Percentiles rank a stretch among this genome's conserved stretches.
These are phyloP conservation scores for Graphiopsis chlorocephala DNA, from an alignment of 2,329 filamentous ascomycete species.

Conservation along the genomic window DNA sequence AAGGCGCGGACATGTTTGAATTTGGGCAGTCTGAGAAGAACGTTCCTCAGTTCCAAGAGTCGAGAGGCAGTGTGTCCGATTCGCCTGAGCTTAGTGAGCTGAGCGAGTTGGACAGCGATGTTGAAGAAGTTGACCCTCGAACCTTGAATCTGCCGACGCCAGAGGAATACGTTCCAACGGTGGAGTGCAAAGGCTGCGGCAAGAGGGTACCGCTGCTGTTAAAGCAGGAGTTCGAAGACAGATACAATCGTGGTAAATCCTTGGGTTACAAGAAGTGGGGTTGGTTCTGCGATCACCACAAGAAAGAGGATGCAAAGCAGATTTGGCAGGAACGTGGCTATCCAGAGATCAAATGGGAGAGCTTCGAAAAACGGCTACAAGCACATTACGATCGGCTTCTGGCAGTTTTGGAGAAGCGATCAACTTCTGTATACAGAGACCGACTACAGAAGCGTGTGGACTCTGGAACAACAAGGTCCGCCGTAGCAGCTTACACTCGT, in stretches of 20 bases:
- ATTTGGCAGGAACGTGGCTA: slow-evolving; percentile 32
- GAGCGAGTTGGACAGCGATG: slow-evolving; percentile 18
- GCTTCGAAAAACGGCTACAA: slow-evolving; percentile 26
- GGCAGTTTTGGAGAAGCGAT: slow-evolving; percentile 26
- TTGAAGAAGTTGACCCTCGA: slow-evolving; percentile 9
- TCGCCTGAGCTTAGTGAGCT: slow-evolving; percentile 10
- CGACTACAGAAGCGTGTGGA: slow-evolving; percentile 25
- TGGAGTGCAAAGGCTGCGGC: slow-evolving; percentile 29
- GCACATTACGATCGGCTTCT: slow-evolving; percentile 26
- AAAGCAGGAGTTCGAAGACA: slow-evolving; percentile 32
- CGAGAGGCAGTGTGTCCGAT: background rate
- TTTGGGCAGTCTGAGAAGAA: slow-evolving; percentile 3
- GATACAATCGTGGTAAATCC: slow-evolving; percentile 20
- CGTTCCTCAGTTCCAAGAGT: background rate
- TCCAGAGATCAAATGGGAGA: slow-evolving; percentile 35
- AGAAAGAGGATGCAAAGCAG: slow-evolving; percentile 25
- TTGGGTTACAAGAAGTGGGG: slow-evolving; percentile 33
- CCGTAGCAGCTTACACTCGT: slow-evolving; percentile 13
- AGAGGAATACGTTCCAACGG: background rate
- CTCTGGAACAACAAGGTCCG: slow-evolving; percentile 22
- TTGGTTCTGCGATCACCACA: slow-evolving; percentile 35
- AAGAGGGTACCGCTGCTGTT: slow-evolving; percentile 22
- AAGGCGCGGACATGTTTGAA: slow-evolving; percentile 10
- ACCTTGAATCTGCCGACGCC: slow-evolving; percentile 16
- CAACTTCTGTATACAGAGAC: slow-evolving; percentile 27